Conservation (phyloP, 2,329 filamentous ascomycete species). For the Cladosporium sp. region DNA sequence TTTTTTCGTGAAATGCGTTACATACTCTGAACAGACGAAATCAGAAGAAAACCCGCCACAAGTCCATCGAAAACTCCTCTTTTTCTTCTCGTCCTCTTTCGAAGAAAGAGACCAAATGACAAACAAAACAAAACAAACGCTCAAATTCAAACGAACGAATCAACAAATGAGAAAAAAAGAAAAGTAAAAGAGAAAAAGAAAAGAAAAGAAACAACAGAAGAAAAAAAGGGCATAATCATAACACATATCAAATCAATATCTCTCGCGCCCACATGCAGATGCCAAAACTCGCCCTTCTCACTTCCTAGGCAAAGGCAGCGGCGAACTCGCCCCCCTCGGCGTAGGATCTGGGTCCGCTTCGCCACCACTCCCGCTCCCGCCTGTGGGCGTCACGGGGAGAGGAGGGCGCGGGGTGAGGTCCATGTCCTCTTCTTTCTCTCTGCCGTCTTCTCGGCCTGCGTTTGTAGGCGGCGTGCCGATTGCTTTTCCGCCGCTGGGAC, state of each 20-base stretch:
- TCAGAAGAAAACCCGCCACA: background rate
- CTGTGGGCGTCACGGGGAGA: slow-evolving; percentile 16
- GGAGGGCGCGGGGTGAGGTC: slow-evolving; percentile 37
- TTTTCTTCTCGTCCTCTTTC: background rate
- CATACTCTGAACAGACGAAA: too few relatives aligned
- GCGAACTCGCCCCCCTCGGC: slow-evolving; percentile 31
- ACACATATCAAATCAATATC: too few relatives aligned
- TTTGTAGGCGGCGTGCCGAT: too few relatives aligned
- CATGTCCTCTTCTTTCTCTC: slow-evolving; percentile 22
- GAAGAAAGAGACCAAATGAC: background rate
- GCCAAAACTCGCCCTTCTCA: too few relatives aligned
- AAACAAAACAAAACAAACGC: too few relatives aligned
- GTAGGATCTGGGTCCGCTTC: slow-evolving; percentile 39
- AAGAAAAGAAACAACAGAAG: too few relatives aligned
- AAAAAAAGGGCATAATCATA: background rate
- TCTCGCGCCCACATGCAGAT: too few relatives aligned
- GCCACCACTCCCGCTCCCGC: slow-evolving; percentile 10
- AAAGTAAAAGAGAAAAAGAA: background rate
- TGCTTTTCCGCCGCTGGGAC: too few relatives aligned
- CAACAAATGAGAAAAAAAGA: background rate
- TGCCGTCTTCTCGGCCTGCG: background rate
- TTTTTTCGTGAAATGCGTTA: too few relatives aligned
- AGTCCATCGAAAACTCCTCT: background rate
- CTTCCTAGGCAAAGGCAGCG: too few relatives aligned
- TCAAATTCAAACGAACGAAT: background rate